phyloP scores from a whole-genome alignment of 2,329 filamentous ascomycete species.

The Hypoxylon sp. region DNA sequence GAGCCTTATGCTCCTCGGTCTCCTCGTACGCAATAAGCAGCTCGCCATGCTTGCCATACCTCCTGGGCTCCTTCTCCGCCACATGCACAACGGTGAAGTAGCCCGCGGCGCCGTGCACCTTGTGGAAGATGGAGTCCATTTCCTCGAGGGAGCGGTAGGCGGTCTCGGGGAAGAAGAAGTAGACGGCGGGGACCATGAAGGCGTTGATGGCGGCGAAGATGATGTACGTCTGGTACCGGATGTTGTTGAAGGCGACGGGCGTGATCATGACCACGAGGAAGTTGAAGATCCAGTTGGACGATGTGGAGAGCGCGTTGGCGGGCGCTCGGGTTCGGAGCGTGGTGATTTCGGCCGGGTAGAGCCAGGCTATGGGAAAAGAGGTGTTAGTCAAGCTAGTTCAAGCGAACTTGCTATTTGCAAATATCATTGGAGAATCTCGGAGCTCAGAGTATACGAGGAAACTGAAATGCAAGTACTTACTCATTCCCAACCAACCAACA shows the following conservation, averaged over 20 bases:
- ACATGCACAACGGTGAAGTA: constrained; percentile 60
- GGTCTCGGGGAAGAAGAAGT: constrained; percentile 77
- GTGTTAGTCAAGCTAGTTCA: constrained; percentile 14
- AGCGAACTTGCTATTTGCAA: not conserved
- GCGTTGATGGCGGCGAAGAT: constrained; percentile 77
- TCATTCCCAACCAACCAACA: constrained; percentile 67
- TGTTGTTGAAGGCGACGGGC: constrained; percentile 70
- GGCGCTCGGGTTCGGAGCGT: constrained; percentile 67
- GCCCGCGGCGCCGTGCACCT: constrained; percentile 62
- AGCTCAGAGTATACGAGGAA: not conserved
- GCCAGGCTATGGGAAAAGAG: constrained; percentile 60
- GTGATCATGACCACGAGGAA: constrained; percentile 76
- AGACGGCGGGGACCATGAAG: constrained; percentile 69
- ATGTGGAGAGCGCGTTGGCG: constrained; percentile 67
- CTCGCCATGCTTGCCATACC: constrained; percentile 73
- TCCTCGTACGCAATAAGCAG: constrained; percentile 65
- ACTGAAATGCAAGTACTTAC: constrained; percentile 24
- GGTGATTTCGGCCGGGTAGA: constrained; percentile 71
- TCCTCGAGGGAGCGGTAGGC: constrained; percentile 75
- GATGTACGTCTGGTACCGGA: constrained; percentile 73
- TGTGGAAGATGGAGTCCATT: constrained; percentile 75
- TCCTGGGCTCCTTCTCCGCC: constrained; percentile 65
- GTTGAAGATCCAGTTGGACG: constrained; percentile 74
- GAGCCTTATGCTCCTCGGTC: constrained; percentile 57
- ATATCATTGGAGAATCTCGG: not conserved